phyloP scores from a whole-genome alignment of 2,329 filamentous ascomycete species.

The Cordyceps fumosorosea region DNA sequence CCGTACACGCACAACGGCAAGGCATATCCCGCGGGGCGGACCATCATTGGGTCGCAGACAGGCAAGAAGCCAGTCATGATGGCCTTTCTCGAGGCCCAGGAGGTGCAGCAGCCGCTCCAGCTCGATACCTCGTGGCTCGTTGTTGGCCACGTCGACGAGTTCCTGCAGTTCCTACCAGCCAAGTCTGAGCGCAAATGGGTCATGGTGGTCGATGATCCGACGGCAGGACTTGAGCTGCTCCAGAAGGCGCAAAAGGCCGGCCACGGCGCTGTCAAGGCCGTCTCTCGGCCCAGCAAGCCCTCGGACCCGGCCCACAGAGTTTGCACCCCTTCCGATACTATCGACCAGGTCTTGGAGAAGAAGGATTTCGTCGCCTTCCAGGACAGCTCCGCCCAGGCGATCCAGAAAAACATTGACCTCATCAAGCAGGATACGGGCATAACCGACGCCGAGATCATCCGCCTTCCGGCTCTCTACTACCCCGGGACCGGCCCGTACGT shows the following conservation, averaged over 20 bases:
- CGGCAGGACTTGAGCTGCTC: constrained; percentile 17
- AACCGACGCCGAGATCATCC: constrained; percentile 19
- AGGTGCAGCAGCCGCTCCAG: constrained; percentile 27
- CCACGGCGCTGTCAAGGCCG: constrained; percentile 15
- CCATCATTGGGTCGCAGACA: background rate
- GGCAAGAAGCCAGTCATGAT: constrained; percentile 18
- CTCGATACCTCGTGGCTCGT: constrained; percentile 24
- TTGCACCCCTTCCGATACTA: constrained; percentile 16
- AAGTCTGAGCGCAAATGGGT: constrained; percentile 21
- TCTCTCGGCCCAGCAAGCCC: constrained; percentile 15
- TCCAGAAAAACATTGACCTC: constrained; percentile 19
- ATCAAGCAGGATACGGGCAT: constrained; percentile 21
- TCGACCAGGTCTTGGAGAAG: constrained; percentile 16
- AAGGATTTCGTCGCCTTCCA: constrained; percentile 14
- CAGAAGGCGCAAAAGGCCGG: constrained; percentile 16
- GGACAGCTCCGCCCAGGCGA: constrained; percentile 13
- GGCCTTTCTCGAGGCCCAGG: constrained; percentile 27
- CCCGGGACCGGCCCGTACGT: background rate
- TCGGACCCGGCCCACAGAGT: background rate
- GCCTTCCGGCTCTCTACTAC: constrained; percentile 18
- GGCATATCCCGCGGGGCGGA: background rate
- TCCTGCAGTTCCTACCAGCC: constrained; percentile 23
- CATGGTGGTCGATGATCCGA: constrained; percentile 20
- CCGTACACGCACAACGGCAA: background rate
- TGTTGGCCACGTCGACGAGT: constrained; percentile 25